These are phyloP conservation scores for Cercospora janseana DNA, from an alignment of 2,329 filamentous ascomycete genomes.

Conservation along the genomic window DNA sequence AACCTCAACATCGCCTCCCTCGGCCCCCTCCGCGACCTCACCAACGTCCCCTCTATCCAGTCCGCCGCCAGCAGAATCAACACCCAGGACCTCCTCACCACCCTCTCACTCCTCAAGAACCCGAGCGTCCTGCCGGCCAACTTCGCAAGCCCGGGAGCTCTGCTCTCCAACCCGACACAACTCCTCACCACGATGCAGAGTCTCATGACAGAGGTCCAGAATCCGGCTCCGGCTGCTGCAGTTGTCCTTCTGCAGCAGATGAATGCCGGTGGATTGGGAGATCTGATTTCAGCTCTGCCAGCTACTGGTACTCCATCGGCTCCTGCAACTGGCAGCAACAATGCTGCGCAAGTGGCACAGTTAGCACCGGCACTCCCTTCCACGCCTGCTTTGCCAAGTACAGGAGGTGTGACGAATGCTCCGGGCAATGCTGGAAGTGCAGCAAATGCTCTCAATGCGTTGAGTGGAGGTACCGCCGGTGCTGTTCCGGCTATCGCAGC, in stretches of 20 bases:
- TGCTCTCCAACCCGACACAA: slow-evolving; percentile 15
- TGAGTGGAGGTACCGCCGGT: too few species aligned
- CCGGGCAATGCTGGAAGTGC: too few species aligned
- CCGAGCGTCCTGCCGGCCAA: slow-evolving; percentile 10
- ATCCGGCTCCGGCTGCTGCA: slow-evolving; percentile 11
- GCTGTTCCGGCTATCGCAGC: too few species aligned
- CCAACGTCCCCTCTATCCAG: slow-evolving; percentile 19
- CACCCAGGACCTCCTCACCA: slow-evolving; percentile 17
- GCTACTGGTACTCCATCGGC: neutral
- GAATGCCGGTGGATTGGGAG: slow-evolving; percentile 7
- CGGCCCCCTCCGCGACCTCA: slow-evolving; percentile 15
- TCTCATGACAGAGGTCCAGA: slow-evolving; percentile 3
- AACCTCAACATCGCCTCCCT: slow-evolving; percentile 18
- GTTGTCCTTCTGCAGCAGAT: slow-evolving; percentile 17
- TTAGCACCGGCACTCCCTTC: too few species aligned
- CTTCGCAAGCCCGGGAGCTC: neutral
- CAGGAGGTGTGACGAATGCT: too few species aligned
- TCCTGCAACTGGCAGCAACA: too few species aligned
- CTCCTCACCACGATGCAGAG: slow-evolving; percentile 9
- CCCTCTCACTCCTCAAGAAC: slow-evolving; percentile 13
- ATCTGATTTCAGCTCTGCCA: neutral
- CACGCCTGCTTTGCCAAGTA: too few species aligned
- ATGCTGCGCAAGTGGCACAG: too few species aligned
- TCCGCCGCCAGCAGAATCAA: slow-evolving; percentile 15
- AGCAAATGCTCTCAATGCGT: too few species aligned